phyloP scores from a whole-genome alignment of 2,329 filamentous ascomycete genomes.

The Cyphellophora attinorum region DNA sequence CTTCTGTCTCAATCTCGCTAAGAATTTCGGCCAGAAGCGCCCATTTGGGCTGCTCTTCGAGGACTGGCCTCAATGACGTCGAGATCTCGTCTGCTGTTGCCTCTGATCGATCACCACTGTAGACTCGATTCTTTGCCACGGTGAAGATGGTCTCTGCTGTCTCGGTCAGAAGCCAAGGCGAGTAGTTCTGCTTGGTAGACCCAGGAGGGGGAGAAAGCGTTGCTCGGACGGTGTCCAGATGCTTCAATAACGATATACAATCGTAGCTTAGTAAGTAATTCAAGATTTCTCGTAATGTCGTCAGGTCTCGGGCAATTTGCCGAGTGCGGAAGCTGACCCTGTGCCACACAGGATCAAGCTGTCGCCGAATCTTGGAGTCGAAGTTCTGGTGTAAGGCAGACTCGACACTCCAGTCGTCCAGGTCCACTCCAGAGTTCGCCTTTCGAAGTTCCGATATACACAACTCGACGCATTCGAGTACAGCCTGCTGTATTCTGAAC shows the following conservation, averaged over 20 bases:
- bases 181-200: slow-evolving; percentile 78
- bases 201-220: slow-evolving; percentile 82
- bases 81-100: slow-evolving; percentile 38
- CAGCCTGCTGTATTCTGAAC: slow-evolving; percentile 84
- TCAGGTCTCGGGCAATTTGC: slow-evolving; percentile 85
- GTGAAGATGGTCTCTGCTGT: slow-evolving; percentile 91
- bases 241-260: slow-evolving; percentile 81
- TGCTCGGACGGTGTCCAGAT: slow-evolving; percentile 87
- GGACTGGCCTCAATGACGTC: slow-evolving; percentile 63
- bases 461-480: slow-evolving; percentile 91
- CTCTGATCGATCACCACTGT: slow-evolving; percentile 55
- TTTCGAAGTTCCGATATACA: slow-evolving; percentile 93
- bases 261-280: slow-evolving; percentile 77
- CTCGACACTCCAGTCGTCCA: slow-evolving; percentile 95
- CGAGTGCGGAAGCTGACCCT: slow-evolving; percentile 89
- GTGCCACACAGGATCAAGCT: slow-evolving; percentile 95
- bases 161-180: slow-evolving; percentile 92
- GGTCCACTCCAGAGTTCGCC: slow-evolving; percentile 77
- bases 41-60: slow-evolving; percentile 97
- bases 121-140: slow-evolving; percentile 78
- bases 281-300: slow-evolving; percentile 71
- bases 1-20: slow-evolving; percentile 84
- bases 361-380: slow-evolving; percentile 75
- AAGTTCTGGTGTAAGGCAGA: slow-evolving; percentile 89
- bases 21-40: slow-evolving; percentile 76